These are phyloP conservation scores for Metschnikowia reukaufii DNA, from an alignment of 805 yeast species.

Conservation along the genomic window DNA sequence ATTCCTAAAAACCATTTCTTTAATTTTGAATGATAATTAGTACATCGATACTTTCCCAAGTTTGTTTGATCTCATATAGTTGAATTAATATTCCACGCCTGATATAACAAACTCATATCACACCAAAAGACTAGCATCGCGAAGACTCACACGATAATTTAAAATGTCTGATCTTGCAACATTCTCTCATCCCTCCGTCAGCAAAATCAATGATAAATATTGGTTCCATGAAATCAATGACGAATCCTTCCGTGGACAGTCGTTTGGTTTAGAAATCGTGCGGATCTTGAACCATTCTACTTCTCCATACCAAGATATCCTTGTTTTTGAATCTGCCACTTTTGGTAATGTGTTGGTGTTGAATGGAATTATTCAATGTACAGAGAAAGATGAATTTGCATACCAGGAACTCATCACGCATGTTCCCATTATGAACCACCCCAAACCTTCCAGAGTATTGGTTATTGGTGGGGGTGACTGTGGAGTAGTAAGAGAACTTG, in stretches of 20 bases:
- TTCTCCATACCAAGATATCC: slow-evolving; percentile 77
- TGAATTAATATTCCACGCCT: too few relatives aligned
- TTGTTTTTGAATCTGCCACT: slow-evolving; percentile 70
- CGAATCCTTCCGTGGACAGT: slow-evolving; percentile 83
- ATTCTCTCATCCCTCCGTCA: slow-evolving; percentile 30
- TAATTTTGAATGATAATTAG: too few relatives aligned
- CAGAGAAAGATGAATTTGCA: slow-evolving; percentile 91
- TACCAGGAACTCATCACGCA: slow-evolving; percentile 92
- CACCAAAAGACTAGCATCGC: slow-evolving; percentile 1
- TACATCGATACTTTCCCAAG: neutral
- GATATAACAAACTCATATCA: neutral
- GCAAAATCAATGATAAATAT: slow-evolving; percentile 26
- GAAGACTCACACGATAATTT: neutral
- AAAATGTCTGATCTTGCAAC: slow-evolving; percentile 9
- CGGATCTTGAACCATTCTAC: slow-evolving; percentile 63
- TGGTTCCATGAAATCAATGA: slow-evolving; percentile 83
- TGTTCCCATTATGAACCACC: slow-evolving; percentile 76
- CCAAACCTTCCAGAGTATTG: slow-evolving; percentile 68
- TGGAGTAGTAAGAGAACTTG: slow-evolving; percentile 85
- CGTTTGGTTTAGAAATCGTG: slow-evolving; percentile 64
- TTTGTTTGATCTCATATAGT: neutral
- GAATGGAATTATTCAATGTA: slow-evolving; percentile 88
- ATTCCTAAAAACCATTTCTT: neutral
- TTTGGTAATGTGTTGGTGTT: slow-evolving; percentile 88
- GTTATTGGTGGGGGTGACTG: slow-evolving; percentile 98